Base-by-base conservation (phyloP, 139 green algal genomes). In the Tetraselmis chui region DNA sequence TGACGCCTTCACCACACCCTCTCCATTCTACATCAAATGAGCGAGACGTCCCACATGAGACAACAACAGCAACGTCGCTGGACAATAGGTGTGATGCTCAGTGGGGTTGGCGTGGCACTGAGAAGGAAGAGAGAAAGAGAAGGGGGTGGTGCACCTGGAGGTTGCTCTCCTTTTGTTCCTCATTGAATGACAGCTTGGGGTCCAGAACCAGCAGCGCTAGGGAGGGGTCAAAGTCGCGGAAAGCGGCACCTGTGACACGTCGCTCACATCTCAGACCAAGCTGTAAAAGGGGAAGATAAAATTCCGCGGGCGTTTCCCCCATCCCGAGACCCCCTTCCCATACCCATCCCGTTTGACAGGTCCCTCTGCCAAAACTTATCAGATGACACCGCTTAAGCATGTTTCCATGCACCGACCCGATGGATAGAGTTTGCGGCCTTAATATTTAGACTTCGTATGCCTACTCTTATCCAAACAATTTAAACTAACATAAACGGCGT, bases 191-290 rank as follows among this genome's bases (percentile, higher is more conserved):
- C 1, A 98, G 90, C 87, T 94, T 92, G 2, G 95, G 95, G 83
- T 95, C 90, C 32, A 98, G 84, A 25, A 98, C 84, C 2, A 86
- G 88, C 1, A 98, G 91, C 2, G 93, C 95, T 28, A 98, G 89
- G 0, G 93, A 94, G 1, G 94, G 89, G 2, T 90, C 0, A 82
- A 98, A 93, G 28, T 86, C 67, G 11, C 83, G 76, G 86, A 96
- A 96, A 0, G 87, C 79, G 0, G 77, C 27, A 96, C 87, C 75
- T 95, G 83, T 5, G 78, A 85, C 58, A 88, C 84, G 80, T 94
- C 91, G 11, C 93, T 85, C 32, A 18, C 32, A 30, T 28, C 45
- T 79, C 29, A 31, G 27, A 24, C 29, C 76, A 1, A 32, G 31
- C 81, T 81, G 59, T 2, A 81, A 74, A n/a, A 77, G 26, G 80